Percentiles rank a stretch among this genome's conserved stretches.
phyloP scores from a whole-genome alignment of 805 yeast genomes.

The Starmera quercuum region DNA sequence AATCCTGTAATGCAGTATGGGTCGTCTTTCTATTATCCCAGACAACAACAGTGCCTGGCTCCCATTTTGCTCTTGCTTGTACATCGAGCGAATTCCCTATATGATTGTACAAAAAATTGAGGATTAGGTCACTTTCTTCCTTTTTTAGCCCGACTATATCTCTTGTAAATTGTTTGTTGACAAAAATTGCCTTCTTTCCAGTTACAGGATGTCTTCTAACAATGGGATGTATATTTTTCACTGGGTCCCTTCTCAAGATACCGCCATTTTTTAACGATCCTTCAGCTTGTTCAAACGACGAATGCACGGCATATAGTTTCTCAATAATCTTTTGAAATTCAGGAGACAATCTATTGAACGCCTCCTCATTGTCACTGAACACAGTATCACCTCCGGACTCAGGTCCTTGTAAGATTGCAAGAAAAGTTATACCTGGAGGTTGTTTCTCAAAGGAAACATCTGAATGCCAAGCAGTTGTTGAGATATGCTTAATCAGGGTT shows the following conservation, averaged over 20 bases:
- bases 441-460: constrained; percentile 65
- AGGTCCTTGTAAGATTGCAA: constrained; percentile 1
- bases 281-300: constrained; percentile 44
- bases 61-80: constrained; percentile 16
- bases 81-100: constrained; percentile 7
- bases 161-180: constrained; percentile 1
- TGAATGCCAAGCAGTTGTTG: constrained; percentile 43
- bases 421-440: constrained; percentile 34
- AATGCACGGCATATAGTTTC: neutral
- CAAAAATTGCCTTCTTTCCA: constrained; percentile 1
- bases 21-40: constrained; percentile 26
- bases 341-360: constrained; percentile 2
- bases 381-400: constrained; percentile 3
- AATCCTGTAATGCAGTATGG: constrained; percentile 49
- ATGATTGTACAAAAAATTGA: constrained; percentile 1
- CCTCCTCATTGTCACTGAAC: constrained; percentile 1
- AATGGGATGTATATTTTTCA: constrained; percentile 23
- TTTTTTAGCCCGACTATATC: constrained; percentile 1
- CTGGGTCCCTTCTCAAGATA: constrained; percentile 27
- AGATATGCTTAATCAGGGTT: constrained; percentile 46
- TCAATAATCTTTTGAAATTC: constrained; percentile 1
- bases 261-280: constrained; percentile 34
- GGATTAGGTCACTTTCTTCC: constrained; percentile 1
- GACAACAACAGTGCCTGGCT: constrained; percentile 14
- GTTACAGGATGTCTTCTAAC: constrained; percentile 1